phyloP scores from a whole-genome alignment of 768 basidiomycete genomes.

The Sporobolomyces phaffii region DNA sequence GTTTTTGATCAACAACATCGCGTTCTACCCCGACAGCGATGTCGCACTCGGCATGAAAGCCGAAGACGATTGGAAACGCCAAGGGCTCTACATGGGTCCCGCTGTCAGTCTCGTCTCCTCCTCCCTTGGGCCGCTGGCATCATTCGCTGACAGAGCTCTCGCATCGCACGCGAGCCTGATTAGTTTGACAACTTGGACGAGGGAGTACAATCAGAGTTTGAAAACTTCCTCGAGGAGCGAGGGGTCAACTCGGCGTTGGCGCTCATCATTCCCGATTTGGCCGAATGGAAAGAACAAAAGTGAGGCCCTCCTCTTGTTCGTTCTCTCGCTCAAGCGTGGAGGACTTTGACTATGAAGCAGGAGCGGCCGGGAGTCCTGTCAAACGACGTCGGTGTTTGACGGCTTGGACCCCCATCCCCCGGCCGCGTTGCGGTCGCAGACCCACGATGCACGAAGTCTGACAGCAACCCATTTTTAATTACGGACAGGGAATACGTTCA shows the following conservation, averaged over 20 bases:
- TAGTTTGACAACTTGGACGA: slow-evolving; percentile 87
- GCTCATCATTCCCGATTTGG: slow-evolving; percentile 75
- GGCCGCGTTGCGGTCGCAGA: no score
- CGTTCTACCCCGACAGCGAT: slow-evolving; percentile 69
- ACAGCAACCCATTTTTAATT: no score
- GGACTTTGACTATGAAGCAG: no score
- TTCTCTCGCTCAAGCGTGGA: no score
- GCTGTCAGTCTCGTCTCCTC: slow-evolving; percentile 52
- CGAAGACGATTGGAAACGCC: slow-evolving; percentile 88
- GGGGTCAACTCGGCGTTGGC: slow-evolving; percentile 78
- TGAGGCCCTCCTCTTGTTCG: slow-evolving; percentile 28
- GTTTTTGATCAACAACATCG: slow-evolving; percentile 82
- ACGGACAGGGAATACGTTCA: slow-evolving; percentile 80
- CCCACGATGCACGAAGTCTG: no score
- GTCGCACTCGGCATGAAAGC: slow-evolving; percentile 70
- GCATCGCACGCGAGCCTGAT: neutral
- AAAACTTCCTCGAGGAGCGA: slow-evolving; percentile 79
- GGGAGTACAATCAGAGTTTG: slow-evolving; percentile 81
- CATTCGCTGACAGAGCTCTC: neutral
- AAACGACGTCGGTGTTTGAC: no score
- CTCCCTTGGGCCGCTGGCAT: neutral
- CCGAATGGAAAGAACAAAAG: slow-evolving; percentile 79
- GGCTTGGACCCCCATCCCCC: no score
- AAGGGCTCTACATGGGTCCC: slow-evolving; percentile 87
- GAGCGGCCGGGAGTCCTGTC: no score